phyloP scores from a whole-genome alignment of 2,329 filamentous ascomycete genomes.

The Phialophora verrucosa region DNA sequence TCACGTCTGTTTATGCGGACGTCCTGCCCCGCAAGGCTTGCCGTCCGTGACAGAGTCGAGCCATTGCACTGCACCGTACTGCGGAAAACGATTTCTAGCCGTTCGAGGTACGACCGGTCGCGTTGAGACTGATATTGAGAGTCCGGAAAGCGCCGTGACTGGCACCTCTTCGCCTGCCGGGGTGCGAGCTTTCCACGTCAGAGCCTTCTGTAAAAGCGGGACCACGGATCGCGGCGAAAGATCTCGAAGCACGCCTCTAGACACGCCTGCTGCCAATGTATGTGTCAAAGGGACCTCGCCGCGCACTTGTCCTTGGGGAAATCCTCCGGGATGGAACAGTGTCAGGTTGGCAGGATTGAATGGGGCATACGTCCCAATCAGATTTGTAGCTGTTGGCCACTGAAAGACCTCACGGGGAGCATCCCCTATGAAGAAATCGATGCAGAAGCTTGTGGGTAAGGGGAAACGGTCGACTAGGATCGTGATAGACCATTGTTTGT shows the following conservation, averaged over 20 bases:
- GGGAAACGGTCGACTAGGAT: conserved; percentile 61
- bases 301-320: conserved; percentile 26
- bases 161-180: conserved; percentile 31
- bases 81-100: conserved; percentile 28
- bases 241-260: conserved; percentile 32
- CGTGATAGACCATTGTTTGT: conserved; percentile 69
- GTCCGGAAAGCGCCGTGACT: conserved; percentile 23
- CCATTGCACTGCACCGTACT: conserved; percentile 35
- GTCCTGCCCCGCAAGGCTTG: conserved; percentile 28
- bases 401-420: conserved; percentile 51
- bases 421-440: conserved; percentile 72
- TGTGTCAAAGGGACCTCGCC: conserved; percentile 38
- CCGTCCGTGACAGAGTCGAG: conserved; percentile 26
- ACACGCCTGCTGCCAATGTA: conserved; percentile 33
- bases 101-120: conserved; percentile 29
- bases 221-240: conserved; percentile 32
- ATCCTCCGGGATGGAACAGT: conserved; percentile 27
- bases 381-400: conserved; percentile 62
- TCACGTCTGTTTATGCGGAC: conserved; percentile 8
- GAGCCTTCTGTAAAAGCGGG: conserved; percentile 33
- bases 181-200: conserved; percentile 33
- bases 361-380: conserved; percentile 67
- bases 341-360: conserved; percentile 46
- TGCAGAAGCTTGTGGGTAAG: conserved; percentile 64
- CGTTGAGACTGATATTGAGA: conserved; percentile 37